A percentile compares a stretch with the other conserved stretches of the same genome.
Conservation (phyloP, 148 eudicot species). For the Rhododendron williamsianum region DNA sequence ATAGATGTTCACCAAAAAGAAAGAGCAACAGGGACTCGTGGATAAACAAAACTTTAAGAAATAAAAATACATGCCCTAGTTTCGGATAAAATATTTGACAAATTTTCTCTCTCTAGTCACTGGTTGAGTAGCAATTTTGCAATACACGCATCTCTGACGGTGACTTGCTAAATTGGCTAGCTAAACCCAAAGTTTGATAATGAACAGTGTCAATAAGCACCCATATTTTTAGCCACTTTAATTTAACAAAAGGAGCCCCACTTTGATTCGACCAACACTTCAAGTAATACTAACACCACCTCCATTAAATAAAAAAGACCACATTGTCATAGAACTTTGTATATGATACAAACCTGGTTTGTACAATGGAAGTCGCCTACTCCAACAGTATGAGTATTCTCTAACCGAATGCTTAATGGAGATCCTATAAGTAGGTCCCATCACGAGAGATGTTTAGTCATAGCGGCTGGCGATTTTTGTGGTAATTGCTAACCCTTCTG, state of each 20-base stretch:
- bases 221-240: not conserved
- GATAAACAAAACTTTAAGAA: not conserved
- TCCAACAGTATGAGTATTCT: not conserved
- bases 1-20: not conserved
- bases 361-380: not conserved
- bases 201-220: not conserved
- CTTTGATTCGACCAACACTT: not conserved
- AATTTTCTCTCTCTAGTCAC: not conserved
- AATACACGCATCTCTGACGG: not conserved
- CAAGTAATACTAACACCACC: not conserved
- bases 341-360: not conserved
- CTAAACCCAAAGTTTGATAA: not conserved
- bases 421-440: not conserved
- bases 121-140: not conserved
- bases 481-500: not conserved
- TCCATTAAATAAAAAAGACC: not conserved
- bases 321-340: not conserved
- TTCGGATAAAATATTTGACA: not conserved
- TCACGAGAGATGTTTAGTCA: not conserved
- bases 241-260: not conserved
- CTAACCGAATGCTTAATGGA: not conserved
- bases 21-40: not conserved
- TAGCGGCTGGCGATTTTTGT: not conserved
- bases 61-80: not conserved
- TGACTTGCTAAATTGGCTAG: not conserved